These are phyloP conservation scores for Elaphomyces granulatus DNA, from an alignment of 495 filamentous ascomycete genomes.

Conservation along the genomic window DNA sequence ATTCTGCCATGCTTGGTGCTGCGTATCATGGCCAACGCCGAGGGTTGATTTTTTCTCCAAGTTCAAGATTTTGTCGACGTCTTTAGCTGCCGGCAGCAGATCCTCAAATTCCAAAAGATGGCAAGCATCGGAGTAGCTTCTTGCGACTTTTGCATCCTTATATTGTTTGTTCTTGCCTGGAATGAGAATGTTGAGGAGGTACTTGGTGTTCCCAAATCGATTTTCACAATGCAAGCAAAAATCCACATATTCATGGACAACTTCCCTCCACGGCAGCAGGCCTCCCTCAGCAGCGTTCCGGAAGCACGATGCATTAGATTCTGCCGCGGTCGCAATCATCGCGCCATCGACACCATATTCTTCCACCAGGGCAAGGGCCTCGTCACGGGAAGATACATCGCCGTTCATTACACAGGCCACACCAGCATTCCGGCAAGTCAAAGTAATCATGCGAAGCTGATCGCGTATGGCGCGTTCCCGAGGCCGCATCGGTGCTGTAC, in stretches of 20 bases:
- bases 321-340: constrained; percentile 91
- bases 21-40: constrained; percentile 16
- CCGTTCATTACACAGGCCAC: constrained; percentile 93
- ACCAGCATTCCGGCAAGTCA: constrained; percentile 63
- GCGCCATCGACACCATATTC: constrained; percentile 80
- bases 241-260: constrained; percentile 58
- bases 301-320: constrained; percentile 80
- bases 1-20: constrained; percentile 35
- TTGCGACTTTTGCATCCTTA: constrained; percentile 37
- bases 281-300: constrained; percentile 48
- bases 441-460: constrained; percentile 65
- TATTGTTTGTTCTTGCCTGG: constrained; percentile 58
- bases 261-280: constrained; percentile 52
- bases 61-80: constrained; percentile 49
- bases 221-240: constrained; percentile 65
- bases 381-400: constrained; percentile 57
- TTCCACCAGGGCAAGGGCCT: constrained; percentile 49
- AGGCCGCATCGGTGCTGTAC: constrained; percentile 90
- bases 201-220: constrained; percentile 83
- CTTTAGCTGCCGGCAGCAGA: constrained; percentile 40
- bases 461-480: constrained; percentile 74
- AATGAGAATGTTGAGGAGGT: constrained; percentile 66
- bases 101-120: constrained; percentile 45
- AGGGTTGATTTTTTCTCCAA: constrained; percentile 34
- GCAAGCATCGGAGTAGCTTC: constrained; percentile 51